Evolutionary conservation across 2,329 filamentous ascomycete genomes (phyloP), one percentile per base, ranked within the genome.

Genomic region (Aureobasidium sp.): DNA sequence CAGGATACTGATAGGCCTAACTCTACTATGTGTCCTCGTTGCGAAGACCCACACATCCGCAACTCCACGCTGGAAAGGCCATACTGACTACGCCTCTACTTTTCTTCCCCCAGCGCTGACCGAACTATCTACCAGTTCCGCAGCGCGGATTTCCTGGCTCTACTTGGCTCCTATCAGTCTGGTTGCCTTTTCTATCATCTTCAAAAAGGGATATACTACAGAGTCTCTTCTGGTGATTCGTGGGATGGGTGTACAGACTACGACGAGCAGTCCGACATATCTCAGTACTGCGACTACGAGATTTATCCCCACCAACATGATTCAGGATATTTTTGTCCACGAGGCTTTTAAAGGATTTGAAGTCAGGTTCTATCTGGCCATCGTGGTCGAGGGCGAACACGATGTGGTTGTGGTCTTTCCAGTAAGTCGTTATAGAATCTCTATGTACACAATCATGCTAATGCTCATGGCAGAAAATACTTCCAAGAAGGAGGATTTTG

Each of bases 391-490:
- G 68, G 91, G 87, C 2, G 93, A 97, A 75, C 84, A 87, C 60
- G 87, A 94, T 67, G 83, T 96, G 5, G 89, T 97, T 0, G 93
- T 99, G n/a, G 91, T 97, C 3, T 99, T 99, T 73, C 93, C 93
- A 2, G 83, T 85, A 72, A 68, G 80, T 75, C 27, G 55, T 45
- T 17, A 34, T 9, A 2, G 3, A 31, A 1, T 42, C n/a, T 59
- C 2, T 14, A 25, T 34, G 11, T 42, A 31, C 11, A 15, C 9
- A 5, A 17, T 5, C 0, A 47, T 39, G 58, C 63, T 66, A 45
- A 67, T 49, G 9, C 15, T 41, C 7, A 14, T 25, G 25, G 8
- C 62, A 84, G 78, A 81, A 82, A 62, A 75, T 96, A 66, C 72
- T 97, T 65, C 94, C 94, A 0, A 77, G 85, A 63, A 79, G 89